These are phyloP conservation scores for Stylosanthes scabra DNA, from an alignment of 331 rosid genomes.

Conservation along the genomic window DNA sequence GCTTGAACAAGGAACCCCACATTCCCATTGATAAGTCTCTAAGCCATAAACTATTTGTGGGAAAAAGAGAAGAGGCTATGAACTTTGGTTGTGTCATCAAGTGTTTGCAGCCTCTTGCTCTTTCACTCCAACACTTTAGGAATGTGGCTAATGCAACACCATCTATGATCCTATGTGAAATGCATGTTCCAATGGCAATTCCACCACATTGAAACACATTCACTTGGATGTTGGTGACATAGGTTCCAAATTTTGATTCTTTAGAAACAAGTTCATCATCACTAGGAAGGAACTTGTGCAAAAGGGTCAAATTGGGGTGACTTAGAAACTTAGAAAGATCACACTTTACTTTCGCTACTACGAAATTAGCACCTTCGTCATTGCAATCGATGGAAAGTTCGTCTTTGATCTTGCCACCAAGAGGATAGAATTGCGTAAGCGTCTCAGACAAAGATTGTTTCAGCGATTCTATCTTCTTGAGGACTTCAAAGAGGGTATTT, in stretches of 20 bases:
- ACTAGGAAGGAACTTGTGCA: background rate
- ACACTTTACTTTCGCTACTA: slow-evolving; percentile 46
- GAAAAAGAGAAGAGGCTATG: slow-evolving; percentile 49
- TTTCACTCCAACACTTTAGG: slow-evolving; percentile 52
- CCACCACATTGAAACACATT: slow-evolving; percentile 64
- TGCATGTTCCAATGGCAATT: slow-evolving; percentile 56
- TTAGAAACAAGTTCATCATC: slow-evolving; percentile 4
- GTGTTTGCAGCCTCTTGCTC: too few species aligned
- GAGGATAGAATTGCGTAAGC: slow-evolving; percentile 53
- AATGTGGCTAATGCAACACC: slow-evolving; percentile 56
- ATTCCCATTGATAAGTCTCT: slow-evolving; percentile 38
- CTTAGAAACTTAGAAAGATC: slow-evolving; percentile 42
- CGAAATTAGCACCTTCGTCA: slow-evolving; percentile 54
- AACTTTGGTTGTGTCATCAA: slow-evolving; percentile 19
- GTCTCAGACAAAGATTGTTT: slow-evolving; percentile 57
- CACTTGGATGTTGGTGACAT: slow-evolving; percentile 49
- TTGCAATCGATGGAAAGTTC: slow-evolving; percentile 53
- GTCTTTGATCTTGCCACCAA: slow-evolving; percentile 54
- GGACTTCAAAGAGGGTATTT: background rate
- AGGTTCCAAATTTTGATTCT: background rate
- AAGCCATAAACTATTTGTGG: slow-evolving; percentile 40
- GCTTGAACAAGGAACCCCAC: slow-evolving; percentile 47
- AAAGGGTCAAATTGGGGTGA: background rate
- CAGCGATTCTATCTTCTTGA: slow-evolving; percentile 34
- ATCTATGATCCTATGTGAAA: slow-evolving; percentile 65